Conservation (phyloP, 2,329 filamentous ascomycete species). For the Phialophora tarda region DNA sequence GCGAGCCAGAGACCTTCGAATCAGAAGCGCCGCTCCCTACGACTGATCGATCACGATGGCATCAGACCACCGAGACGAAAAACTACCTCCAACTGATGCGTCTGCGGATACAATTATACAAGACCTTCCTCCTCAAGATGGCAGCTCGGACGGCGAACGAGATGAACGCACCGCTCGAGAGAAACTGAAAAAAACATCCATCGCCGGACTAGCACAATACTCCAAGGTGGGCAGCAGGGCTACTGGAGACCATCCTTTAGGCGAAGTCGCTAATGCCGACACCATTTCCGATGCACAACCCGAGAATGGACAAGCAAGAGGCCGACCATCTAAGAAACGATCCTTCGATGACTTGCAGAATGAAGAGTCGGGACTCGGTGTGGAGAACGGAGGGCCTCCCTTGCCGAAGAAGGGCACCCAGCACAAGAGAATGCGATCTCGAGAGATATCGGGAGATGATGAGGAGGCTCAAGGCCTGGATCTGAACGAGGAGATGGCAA, state of each 20-base stretch:
- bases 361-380: slow-evolving; percentile 40
- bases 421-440: slow-evolving; percentile 46
- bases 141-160: slow-evolving; percentile 40
- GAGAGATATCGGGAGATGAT: slow-evolving; percentile 39
- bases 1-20: neutral
- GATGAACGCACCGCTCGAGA: slow-evolving; percentile 65
- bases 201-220: slow-evolving; percentile 49
- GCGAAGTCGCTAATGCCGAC: slow-evolving; percentile 37
- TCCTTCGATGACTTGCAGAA: slow-evolving; percentile 51
- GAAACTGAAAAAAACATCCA: slow-evolving; percentile 67
- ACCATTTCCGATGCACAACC: slow-evolving; percentile 36
- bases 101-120: slow-evolving; percentile 23
- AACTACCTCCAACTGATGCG: neutral
- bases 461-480: slow-evolving; percentile 27
- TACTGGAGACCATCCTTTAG: slow-evolving; percentile 42
- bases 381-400: slow-evolving; percentile 35
- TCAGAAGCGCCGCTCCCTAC: neutral
- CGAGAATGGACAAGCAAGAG: slow-evolving; percentile 41
- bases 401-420: slow-evolving; percentile 35
- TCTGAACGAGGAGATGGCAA: slow-evolving; percentile 32
- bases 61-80: slow-evolving; percentile 9
- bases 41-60: slow-evolving; percentile 22
- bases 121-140: slow-evolving; percentile 28
- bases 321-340: slow-evolving; percentile 47
- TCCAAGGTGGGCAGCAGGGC: slow-evolving; percentile 28